Evolutionary conservation across 2,329 filamentous ascomycete species (phyloP).

Genomic region (Penicillium polonicum): DNA sequence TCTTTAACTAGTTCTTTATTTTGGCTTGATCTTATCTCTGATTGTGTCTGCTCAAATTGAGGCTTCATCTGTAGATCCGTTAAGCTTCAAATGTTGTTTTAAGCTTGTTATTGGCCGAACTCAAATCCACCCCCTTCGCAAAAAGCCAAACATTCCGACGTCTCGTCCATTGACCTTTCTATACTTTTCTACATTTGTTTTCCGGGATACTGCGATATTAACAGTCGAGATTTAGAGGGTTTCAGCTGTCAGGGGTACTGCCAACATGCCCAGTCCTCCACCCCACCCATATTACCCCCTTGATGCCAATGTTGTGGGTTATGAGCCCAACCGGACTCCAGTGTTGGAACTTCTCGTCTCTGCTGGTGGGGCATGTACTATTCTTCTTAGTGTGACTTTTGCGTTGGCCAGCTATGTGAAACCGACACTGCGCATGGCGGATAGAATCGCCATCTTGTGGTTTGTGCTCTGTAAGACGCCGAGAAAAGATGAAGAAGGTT

Average conservation of each 20-base stretch:
- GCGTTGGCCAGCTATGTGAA: slow-evolving; percentile 53
- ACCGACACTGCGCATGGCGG: slow-evolving; percentile 53
- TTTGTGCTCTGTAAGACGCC: slow-evolving; percentile 65
- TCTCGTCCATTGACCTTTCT: background rate
- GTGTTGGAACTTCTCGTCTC: slow-evolving; percentile 58
- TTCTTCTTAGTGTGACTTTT: slow-evolving; percentile 59
- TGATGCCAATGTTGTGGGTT: slow-evolving; percentile 60
- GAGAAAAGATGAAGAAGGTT: background rate
- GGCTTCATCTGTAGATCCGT: background rate
- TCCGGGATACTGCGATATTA: background rate
- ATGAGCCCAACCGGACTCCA: slow-evolving; percentile 64
- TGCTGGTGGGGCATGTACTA: slow-evolving; percentile 58
- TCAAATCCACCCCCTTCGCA: background rate
- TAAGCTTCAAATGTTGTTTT: too few species aligned
- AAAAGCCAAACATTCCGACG: background rate
- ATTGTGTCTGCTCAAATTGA: background rate
- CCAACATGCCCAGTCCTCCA: slow-evolving; percentile 8
- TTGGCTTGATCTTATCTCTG: background rate
- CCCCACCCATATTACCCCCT: slow-evolving; percentile 71
- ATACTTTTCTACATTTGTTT: background rate
- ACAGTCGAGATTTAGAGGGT: background rate
- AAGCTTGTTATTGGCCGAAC: slow-evolving; percentile 7
- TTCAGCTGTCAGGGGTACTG: background rate
- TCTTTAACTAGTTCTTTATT: background rate
- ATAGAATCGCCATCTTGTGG: slow-evolving; percentile 67